Conservation (phyloP, 768 basidiomycete species). For the Lactarius deliciosus region DNA sequence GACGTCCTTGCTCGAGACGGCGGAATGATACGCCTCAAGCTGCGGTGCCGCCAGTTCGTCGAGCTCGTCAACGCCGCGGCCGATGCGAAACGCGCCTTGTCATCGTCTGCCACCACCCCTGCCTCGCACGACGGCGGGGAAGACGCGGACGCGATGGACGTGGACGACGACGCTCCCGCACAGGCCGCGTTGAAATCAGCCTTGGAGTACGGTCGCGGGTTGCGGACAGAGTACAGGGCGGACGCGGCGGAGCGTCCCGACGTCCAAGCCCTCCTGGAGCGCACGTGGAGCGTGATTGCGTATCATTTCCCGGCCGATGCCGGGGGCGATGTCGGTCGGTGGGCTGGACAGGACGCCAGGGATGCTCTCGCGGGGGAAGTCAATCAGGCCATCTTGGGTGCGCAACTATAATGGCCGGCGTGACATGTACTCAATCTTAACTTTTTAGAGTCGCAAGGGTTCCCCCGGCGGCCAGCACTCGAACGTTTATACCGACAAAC, state of each 20-base stretch:
- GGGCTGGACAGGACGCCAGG: constrained; percentile 68
- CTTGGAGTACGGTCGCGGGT: constrained; percentile 68
- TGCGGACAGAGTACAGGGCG: constrained; percentile 66
- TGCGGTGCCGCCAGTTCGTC: constrained; percentile 83
- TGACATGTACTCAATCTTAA: background rate
- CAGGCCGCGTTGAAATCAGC: constrained; percentile 63
- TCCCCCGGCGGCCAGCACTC: constrained; percentile 65
- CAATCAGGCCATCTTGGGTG: constrained; percentile 81
- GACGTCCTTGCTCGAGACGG: constrained; percentile 63
- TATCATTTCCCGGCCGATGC: constrained; percentile 72
- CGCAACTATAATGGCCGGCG: constrained; percentile 32
- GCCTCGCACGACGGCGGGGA: constrained; percentile 21
- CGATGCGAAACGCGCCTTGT: constrained; percentile 22
- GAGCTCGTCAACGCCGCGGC: constrained; percentile 48
- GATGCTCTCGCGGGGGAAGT: constrained; percentile 69
- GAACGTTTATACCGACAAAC: constrained; percentile 80
- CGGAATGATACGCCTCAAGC: constrained; percentile 73
- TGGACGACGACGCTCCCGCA: constrained; percentile 49
- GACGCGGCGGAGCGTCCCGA: constrained; percentile 54
- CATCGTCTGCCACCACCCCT: constrained; percentile 3
- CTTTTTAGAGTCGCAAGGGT: constrained; percentile 69
- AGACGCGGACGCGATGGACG: constrained; percentile 46
- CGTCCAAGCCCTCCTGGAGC: constrained; percentile 64
- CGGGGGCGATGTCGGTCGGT: constrained; percentile 61
- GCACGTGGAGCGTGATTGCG: constrained; percentile 77